Percentiles rank a stretch among this genome's conserved stretches.
These are phyloP conservation scores for Apiospora malaysiana DNA, from an alignment of 2,329 filamentous ascomycete species.

Conservation along the genomic window DNA sequence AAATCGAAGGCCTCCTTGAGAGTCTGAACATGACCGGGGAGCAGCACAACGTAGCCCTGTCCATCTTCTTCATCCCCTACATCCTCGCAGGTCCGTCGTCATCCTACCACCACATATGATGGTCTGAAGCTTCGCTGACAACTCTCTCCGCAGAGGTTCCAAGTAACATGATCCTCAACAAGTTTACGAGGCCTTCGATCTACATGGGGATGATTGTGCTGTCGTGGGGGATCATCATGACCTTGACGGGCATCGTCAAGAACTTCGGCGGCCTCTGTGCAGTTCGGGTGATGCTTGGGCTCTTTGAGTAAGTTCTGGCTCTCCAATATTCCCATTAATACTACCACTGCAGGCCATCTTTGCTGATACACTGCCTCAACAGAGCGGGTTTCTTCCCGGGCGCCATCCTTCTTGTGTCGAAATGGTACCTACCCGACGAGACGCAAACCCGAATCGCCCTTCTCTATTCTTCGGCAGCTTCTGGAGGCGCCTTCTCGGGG, in stretches of 20 bases:
- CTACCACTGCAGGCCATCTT: no score
- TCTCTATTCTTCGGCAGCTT: slow-evolving; percentile 43
- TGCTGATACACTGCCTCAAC: neutral
- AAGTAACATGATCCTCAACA: slow-evolving; percentile 47
- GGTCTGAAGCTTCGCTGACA: no score
- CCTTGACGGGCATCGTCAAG: slow-evolving; percentile 43
- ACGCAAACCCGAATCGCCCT: slow-evolving; percentile 40
- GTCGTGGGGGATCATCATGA: slow-evolving; percentile 47
- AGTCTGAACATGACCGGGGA: slow-evolving; percentile 42
- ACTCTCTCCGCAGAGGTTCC: slow-evolving; percentile 37
- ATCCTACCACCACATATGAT: neutral
- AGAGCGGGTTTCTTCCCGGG: slow-evolving; percentile 43
- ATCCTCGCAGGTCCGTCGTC: slow-evolving; percentile 27
- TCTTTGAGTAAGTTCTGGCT: slow-evolving; percentile 41
- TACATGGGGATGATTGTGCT: slow-evolving; percentile 48
- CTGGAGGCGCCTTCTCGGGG: slow-evolving; percentile 52
- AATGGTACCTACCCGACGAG: slow-evolving; percentile 42
- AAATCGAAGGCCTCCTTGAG: slow-evolving; percentile 33
- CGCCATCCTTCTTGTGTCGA: slow-evolving; percentile 39
- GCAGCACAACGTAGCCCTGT: slow-evolving; percentile 36
- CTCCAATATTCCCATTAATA: neutral
- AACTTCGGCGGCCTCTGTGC: slow-evolving; percentile 48
- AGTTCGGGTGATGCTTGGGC: slow-evolving; percentile 46
- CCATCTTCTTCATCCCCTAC: slow-evolving; percentile 39
- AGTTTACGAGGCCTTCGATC: slow-evolving; percentile 47